Evolutionary conservation across 768 basidiomycete species (phyloP).

Genomic region (Pisolithus marmoratus): DNA sequence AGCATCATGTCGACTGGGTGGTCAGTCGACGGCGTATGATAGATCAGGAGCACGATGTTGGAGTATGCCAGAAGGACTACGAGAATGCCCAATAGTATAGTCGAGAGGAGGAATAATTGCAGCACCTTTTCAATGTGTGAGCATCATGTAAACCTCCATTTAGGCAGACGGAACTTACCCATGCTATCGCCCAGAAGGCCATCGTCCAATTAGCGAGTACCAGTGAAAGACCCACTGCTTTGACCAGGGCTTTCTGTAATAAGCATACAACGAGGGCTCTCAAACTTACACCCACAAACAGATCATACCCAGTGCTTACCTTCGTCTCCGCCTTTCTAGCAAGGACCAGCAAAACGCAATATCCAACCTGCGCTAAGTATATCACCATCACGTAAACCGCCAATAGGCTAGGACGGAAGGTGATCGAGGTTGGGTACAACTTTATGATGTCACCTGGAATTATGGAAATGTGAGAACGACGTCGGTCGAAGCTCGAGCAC

Average conservation of each 20-base stretch:
- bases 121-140: slow-evolving; percentile 42
- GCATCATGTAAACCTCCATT: neutral
- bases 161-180: slow-evolving; percentile 39
- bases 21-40: slow-evolving; percentile 53
- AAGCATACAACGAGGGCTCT: neutral
- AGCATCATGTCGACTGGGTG: slow-evolving; percentile 75
- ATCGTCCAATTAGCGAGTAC: slow-evolving; percentile 76
- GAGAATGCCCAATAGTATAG: slow-evolving; percentile 66
- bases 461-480: neutral
- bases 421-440: slow-evolving; percentile 62
- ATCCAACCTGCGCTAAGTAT: slow-evolving; percentile 69
- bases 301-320: slow-evolving; percentile 31
- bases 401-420: slow-evolving; percentile 56
- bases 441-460: slow-evolving; percentile 44
- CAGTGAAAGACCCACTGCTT: slow-evolving; percentile 76
- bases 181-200: slow-evolving; percentile 75
- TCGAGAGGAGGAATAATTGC: slow-evolving; percentile 70
- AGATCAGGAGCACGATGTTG: slow-evolving; percentile 70
- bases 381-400: slow-evolving; percentile 55
- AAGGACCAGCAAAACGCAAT: slow-evolving; percentile 72
- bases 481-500: neutral
- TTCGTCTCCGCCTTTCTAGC: slow-evolving; percentile 77
- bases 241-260: slow-evolving; percentile 54
- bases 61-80: slow-evolving; percentile 71
- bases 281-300: neutral